Conservation (phyloP, 352 stramenopile species). For the Globisporangium megalacanthum region DNA sequence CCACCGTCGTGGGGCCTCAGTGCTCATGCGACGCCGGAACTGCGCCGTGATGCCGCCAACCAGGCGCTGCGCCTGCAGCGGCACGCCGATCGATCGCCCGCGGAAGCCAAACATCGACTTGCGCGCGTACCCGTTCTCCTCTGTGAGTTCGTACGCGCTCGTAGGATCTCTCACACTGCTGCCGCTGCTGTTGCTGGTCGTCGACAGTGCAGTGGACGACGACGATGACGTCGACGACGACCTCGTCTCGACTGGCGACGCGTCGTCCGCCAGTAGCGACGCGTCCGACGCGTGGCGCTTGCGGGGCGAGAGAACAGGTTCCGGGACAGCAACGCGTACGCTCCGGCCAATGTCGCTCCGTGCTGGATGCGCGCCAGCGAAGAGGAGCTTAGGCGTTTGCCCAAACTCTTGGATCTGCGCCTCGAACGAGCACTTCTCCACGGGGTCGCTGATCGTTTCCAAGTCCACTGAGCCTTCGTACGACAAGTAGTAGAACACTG, state of each 20-base stretch:
- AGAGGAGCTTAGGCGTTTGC: constrained; percentile 82
- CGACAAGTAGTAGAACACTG: constrained; percentile 88
- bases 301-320: constrained; percentile 29
- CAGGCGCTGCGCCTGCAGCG: constrained; percentile 69
- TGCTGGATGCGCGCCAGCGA: constrained; percentile 59
- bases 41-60: constrained; percentile 75
- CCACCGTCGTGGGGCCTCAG: constrained; percentile 57
- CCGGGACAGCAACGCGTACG: constrained; percentile 22
- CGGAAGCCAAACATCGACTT: constrained; percentile 76
- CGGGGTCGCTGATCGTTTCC: constrained; percentile 81
- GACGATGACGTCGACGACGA: not conserved
- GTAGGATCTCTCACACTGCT: constrained; percentile 1
- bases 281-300: constrained; percentile 14
- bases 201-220: constrained; percentile 6
- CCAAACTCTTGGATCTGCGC: constrained; percentile 92
- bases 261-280: not conserved
- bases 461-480: constrained; percentile 86
- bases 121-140: constrained; percentile 29
- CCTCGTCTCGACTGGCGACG: not conserved
- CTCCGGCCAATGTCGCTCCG: constrained; percentile 44
- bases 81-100: constrained; percentile 45
- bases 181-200: not conserved
- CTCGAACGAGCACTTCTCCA: constrained; percentile 93
- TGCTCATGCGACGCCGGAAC: constrained; percentile 67
- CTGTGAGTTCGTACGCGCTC: constrained; percentile 21